Conservation (phyloP, 495 filamentous ascomycete species). For the Baudoinia panamericana region DNA sequence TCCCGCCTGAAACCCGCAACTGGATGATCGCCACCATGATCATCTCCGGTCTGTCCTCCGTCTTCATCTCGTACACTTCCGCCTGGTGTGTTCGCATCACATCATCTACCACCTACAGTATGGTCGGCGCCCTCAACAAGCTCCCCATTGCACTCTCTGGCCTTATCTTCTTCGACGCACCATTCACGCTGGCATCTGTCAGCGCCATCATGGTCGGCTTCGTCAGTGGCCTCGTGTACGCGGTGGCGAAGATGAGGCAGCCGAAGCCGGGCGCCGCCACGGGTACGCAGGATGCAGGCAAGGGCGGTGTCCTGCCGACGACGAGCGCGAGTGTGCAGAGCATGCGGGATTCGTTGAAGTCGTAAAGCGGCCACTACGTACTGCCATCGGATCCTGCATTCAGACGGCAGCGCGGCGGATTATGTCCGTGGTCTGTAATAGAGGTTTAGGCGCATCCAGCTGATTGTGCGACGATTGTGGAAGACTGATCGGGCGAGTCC, state of each 20-base stretch:
- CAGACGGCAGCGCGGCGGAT: too few relatives aligned
- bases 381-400: too few relatives aligned
- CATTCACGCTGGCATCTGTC: constrained; percentile 82
- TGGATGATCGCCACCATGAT: constrained; percentile 71
- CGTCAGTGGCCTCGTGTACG: constrained; percentile 79
- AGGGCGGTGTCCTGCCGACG: constrained; percentile 50
- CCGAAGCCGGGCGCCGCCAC: constrained; percentile 34
- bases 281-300: not conserved
- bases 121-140: constrained; percentile 98
- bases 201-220: constrained; percentile 84
- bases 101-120: constrained; percentile 91
- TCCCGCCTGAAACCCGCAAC: constrained; percentile 64
- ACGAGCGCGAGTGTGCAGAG: constrained; percentile 89
- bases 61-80: constrained; percentile 97
- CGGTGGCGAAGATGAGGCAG: constrained; percentile 84
- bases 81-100: constrained; percentile 98
- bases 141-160: constrained; percentile 85
- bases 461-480: too few relatives aligned
- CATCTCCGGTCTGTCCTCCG: constrained; percentile 80
- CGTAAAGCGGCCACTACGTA: constrained; percentile 12
- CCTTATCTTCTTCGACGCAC: constrained; percentile 86
- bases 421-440: too few relatives aligned
- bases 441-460: too few relatives aligned
- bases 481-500: too few relatives aligned
- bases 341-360: constrained; percentile 67